phyloP scores from a whole-genome alignment of 768 basidiomycete species.

The Trametes cinnabarina region DNA sequence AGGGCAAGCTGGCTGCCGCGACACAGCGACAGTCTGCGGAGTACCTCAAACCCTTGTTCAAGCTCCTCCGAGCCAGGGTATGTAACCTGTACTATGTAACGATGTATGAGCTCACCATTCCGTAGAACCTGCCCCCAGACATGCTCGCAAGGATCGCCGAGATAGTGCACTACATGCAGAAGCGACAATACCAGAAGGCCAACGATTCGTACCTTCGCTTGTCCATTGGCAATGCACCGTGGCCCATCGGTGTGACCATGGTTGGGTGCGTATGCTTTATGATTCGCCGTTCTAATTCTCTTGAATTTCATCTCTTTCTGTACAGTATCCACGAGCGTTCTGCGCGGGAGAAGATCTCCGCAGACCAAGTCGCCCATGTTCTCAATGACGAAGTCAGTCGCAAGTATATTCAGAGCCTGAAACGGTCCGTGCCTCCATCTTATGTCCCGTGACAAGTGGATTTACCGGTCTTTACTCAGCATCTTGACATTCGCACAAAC shows the following conservation, averaged over 20 bases:
- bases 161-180: slow-evolving; percentile 96
- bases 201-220: slow-evolving; percentile 97
- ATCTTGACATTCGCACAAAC: background rate
- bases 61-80: slow-evolving; percentile 82
- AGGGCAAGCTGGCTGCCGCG: slow-evolving; percentile 92
- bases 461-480: background rate
- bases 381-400: slow-evolving; percentile 98
- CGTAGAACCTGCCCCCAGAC: slow-evolving; percentile 74
- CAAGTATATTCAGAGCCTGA: slow-evolving; percentile 97
- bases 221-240: slow-evolving; percentile 97
- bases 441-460: too few species aligned
- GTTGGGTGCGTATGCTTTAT: slow-evolving; percentile 73
- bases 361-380: slow-evolving; percentile 96
- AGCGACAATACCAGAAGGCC: slow-evolving; percentile 89
- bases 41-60: slow-evolving; percentile 96
- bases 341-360: slow-evolving; percentile 96
- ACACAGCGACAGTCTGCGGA: slow-evolving; percentile 95
- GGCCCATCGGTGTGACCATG: slow-evolving; percentile 99
- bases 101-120: background rate
- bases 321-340: slow-evolving; percentile 93
- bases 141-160: slow-evolving; percentile 86
- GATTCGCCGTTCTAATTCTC: background rate
- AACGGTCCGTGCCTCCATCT: slow-evolving; percentile 55
- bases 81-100: background rate
- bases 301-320: background rate